Evolutionary conservation across 176 grass and related monocot species (phyloP).

Genomic region (Sorghum bicolor): Sorghum_bicolor_NCBIv3 NC_012879.2:54277501-54278000

Average conservation of each 20-base stretch:
- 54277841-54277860: slow-evolving; percentile 28
- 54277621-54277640: neutral
- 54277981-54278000: slow-evolving; percentile 5
- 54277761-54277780: slow-evolving; percentile 69
- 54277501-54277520: slow-evolving; percentile 21
- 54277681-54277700: slow-evolving; percentile 10
- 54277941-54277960: neutral
- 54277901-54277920: slow-evolving; percentile 14
- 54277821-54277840: slow-evolving; percentile 38
- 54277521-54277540: slow-evolving; percentile 40
- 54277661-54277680: slow-evolving; percentile 31
- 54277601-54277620: slow-evolving; percentile 35
- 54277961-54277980: neutral
- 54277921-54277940: neutral
- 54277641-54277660: neutral
- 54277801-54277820: slow-evolving; percentile 59
- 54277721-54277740: slow-evolving; percentile 69
- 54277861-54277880: slow-evolving; percentile 41
- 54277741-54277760: slow-evolving; percentile 86
- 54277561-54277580: slow-evolving; percentile 32
- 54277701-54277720: slow-evolving; percentile 59
- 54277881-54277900: neutral
- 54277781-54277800: slow-evolving; percentile 63
- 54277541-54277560: slow-evolving; percentile 13
- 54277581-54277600: slow-evolving; percentile 31